Evolutionary conservation across 805 yeast species (phyloP).

Genomic region (Priceomyces melissophilus): DNA sequence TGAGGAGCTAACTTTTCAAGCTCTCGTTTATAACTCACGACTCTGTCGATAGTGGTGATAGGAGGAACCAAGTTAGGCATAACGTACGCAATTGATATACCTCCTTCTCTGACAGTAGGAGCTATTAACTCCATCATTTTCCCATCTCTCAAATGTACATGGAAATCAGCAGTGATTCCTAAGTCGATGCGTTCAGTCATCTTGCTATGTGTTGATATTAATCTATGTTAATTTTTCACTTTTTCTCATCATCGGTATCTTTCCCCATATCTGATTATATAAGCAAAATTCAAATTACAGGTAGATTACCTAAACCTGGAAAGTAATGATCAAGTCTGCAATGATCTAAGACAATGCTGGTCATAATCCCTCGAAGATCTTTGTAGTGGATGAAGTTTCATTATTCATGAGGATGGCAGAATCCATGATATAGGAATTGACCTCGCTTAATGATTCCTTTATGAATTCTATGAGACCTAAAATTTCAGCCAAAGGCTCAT

Average conservation of each 20-base stretch:
- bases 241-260: background rate
- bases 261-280: slow-evolving; percentile 1
- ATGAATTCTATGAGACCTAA: slow-evolving; percentile 7
- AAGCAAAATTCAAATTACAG: background rate
- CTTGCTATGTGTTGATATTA: no score
- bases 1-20: slow-evolving; percentile 68
- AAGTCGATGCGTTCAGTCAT: slow-evolving; percentile 29
- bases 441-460: slow-evolving; percentile 5
- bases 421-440: slow-evolving; percentile 5
- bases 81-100: slow-evolving; percentile 83
- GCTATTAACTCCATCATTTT: slow-evolving; percentile 87
- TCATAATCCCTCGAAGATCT: slow-evolving; percentile 2
- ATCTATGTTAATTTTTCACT: background rate
- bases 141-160: slow-evolving; percentile 94
- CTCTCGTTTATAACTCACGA: slow-evolving; percentile 60
- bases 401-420: slow-evolving; percentile 10
- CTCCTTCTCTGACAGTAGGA: slow-evolving; percentile 89
- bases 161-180: slow-evolving; percentile 85
- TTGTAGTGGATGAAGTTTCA: slow-evolving; percentile 6
- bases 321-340: background rate
- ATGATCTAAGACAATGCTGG: background rate
- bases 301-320: background rate
- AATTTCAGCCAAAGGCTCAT: slow-evolving; percentile 2
- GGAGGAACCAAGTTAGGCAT: slow-evolving; percentile 98
- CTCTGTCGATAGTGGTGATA: slow-evolving; percentile 70